Conservation (phyloP, 306 rosid species). For the Sicyos edulis region DNA sequence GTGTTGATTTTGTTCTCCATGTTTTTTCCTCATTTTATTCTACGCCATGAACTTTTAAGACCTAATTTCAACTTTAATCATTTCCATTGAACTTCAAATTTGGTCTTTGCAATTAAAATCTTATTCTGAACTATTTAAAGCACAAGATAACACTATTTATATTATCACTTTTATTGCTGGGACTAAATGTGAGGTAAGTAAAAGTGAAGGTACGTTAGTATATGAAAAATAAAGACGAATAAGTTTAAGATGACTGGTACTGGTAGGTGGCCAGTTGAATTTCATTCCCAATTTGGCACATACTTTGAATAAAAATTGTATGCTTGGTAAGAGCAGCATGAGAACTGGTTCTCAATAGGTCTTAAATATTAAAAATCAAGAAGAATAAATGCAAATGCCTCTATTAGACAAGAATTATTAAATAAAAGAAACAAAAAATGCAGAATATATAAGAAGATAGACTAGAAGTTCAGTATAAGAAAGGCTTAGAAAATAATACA, state of each 20-base stretch:
- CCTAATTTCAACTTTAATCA: background rate
- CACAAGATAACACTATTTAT: background rate
- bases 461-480: background rate
- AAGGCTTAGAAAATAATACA: background rate
- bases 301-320: background rate
- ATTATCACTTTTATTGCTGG: background rate
- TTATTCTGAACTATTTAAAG: background rate
- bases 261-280: background rate
- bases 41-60: background rate
- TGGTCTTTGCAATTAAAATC: background rate
- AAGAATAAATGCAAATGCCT: background rate
- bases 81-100: background rate
- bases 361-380: conserved; percentile 14
- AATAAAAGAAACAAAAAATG: background rate
- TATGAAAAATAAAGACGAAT: background rate
- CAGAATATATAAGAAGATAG: background rate
- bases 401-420: background rate
- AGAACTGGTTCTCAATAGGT: background rate
- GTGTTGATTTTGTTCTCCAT: background rate
- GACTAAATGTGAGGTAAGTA: background rate
- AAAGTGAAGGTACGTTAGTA: background rate
- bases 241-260: background rate
- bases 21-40: background rate
- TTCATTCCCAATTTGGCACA: background rate
- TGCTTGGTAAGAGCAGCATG: background rate